phyloP scores from a whole-genome alignment of 1,284 basidiomycete genomes.

The Phellinidium pouzarii region DNA sequence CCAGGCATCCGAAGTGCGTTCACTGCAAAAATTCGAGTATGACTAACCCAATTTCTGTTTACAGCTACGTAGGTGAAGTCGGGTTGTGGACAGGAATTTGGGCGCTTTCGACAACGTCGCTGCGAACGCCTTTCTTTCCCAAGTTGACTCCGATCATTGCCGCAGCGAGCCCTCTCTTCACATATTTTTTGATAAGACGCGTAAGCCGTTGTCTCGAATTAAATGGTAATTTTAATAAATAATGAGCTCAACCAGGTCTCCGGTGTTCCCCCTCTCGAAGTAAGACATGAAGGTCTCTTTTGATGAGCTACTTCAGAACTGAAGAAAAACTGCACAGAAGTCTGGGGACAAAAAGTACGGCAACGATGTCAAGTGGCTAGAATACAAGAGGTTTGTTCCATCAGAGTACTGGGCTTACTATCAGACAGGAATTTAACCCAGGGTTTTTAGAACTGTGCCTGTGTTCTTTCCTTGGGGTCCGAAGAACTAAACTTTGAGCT shows the following conservation, averaged over 20 bases:
- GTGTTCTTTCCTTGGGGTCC: constrained; percentile 32
- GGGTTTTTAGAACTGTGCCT: constrained; percentile 25
- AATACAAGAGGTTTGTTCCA: constrained; percentile 54
- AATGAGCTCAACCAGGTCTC: constrained; percentile 38
- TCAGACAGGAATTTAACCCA: neutral
- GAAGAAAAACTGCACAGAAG: constrained; percentile 25
- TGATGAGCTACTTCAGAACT: constrained; percentile 1
- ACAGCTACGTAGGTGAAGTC: constrained; percentile 73
- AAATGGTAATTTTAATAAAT: constrained; percentile 1
- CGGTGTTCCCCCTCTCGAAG: constrained; percentile 68
- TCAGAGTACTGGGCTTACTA: constrained; percentile 7
- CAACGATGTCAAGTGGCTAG: constrained; percentile 54
- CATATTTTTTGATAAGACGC: constrained; percentile 52
- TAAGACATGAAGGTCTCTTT: constrained; percentile 20
- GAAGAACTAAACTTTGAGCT: neutral
- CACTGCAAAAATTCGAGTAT: neutral
- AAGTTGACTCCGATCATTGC: constrained; percentile 40
- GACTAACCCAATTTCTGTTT: constrained; percentile 4
- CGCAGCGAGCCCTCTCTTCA: constrained; percentile 58
- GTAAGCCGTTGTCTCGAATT: constrained; percentile 30
- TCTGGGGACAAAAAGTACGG: constrained; percentile 62
- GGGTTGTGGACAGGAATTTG: constrained; percentile 70
- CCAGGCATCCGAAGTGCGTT: constrained; percentile 70
- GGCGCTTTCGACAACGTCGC: constrained; percentile 46
- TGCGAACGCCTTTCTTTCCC: constrained; percentile 43